These are phyloP conservation scores for Ophiostoma angusticollis DNA, from an alignment of 2,329 filamentous ascomycete species.

Conservation along the genomic window DNA sequence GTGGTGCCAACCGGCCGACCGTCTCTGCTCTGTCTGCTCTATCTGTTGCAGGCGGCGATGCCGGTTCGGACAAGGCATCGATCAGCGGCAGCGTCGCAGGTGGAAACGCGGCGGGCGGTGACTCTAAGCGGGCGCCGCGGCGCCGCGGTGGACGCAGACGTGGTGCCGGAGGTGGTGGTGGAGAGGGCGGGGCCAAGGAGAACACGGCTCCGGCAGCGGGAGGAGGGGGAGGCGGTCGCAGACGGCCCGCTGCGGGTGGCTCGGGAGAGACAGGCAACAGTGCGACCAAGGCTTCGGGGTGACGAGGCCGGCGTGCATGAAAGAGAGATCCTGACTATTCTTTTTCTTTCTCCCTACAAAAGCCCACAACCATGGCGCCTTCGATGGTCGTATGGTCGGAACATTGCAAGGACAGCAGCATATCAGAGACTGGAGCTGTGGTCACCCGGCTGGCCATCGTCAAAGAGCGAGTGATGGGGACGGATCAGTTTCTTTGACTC, in stretches of 20 bases:
- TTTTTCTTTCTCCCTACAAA: background rate
- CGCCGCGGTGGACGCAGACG: slow-evolving; percentile 12
- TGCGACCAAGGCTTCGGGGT: background rate
- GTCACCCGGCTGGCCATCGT: no score
- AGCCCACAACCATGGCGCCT: background rate
- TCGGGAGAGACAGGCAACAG: background rate
- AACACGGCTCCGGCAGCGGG: background rate
- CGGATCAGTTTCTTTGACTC: no score
- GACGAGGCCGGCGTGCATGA: background rate
- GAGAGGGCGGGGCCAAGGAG: slow-evolving; percentile 3
- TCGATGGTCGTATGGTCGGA: background rate
- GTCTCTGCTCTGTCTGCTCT: background rate
- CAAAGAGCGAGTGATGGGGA: no score
- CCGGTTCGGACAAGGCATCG: slow-evolving; percentile 2
- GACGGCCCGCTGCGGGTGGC: background rate
- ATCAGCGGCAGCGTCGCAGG: slow-evolving; percentile 1
- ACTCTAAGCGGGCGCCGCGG: slow-evolving; percentile 12
- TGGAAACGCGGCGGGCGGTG: background rate
- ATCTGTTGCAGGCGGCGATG: background rate
- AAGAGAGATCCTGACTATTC: background rate
- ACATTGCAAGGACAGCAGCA: no score
- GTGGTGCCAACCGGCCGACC: background rate
- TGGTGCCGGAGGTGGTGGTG: slow-evolving; percentile 7
- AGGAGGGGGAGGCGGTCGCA: background rate
- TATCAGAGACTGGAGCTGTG: no score